Conservation (phyloP, 768 basidiomycete genomes). For the Kwoniella europaea region DNA sequence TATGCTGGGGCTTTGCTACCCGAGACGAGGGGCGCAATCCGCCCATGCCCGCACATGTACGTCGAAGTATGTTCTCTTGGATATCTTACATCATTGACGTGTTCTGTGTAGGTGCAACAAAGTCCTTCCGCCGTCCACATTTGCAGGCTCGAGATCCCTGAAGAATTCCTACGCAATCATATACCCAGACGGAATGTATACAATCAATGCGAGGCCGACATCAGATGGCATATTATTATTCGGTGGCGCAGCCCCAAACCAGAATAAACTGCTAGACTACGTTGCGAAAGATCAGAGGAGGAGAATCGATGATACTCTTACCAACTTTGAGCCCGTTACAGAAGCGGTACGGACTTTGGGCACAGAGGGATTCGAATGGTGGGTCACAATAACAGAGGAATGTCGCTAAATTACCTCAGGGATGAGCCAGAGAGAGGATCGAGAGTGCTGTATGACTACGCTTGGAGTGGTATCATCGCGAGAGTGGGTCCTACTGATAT, state of each 20-base stretch:
- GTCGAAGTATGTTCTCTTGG: conserved; percentile 4
- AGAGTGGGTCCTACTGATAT: conserved; percentile 29
- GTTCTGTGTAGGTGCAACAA: conserved; percentile 64
- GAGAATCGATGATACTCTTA: conserved; percentile 33
- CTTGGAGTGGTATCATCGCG: conserved; percentile 53
- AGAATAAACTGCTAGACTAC: conserved; percentile 27
- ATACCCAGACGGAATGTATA: conserved; percentile 26
- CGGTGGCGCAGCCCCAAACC: conserved; percentile 33
- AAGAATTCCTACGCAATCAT: conserved; percentile 33
- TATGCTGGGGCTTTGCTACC: conserved; percentile 81
- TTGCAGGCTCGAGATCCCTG: conserved; percentile 37
- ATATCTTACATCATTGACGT: conserved; percentile 52
- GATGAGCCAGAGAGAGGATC: conserved; percentile 15
- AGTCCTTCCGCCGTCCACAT: conserved; percentile 56
- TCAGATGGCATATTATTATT: conserved; percentile 34
- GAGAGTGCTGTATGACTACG: conserved; percentile 34
- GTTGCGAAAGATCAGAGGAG: conserved; percentile 25
- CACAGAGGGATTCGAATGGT: conserved; percentile 50
- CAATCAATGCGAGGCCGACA: conserved; percentile 32
- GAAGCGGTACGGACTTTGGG: conserved; percentile 42
- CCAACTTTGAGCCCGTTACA: conserved; percentile 44
- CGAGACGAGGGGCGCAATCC: conserved; percentile 59
- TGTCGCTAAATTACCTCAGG: conserved; percentile 5
- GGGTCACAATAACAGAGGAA: conserved; percentile 18
- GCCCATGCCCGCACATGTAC: conserved; percentile 40